These are phyloP conservation scores for Saturnispora kantuleensis DNA, from an alignment of 805 yeast genomes.

Conservation along the genomic window DNA sequence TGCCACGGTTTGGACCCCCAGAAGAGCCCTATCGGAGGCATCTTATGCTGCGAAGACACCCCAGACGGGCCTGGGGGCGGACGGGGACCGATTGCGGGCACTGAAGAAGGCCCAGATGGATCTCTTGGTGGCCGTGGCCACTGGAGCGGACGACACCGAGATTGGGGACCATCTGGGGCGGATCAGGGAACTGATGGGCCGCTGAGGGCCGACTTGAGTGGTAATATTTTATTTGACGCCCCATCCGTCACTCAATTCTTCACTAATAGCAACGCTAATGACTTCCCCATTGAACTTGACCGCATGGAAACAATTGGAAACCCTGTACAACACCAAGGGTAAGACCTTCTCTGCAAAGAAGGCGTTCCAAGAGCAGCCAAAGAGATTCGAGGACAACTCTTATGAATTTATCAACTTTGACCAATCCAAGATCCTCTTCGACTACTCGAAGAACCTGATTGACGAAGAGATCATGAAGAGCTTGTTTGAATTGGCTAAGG, in stretches of 20 bases:
- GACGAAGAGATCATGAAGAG: conserved; percentile 68
- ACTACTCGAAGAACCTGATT: conserved; percentile 89
- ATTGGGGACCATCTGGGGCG: neutral
- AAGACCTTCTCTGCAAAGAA: conserved; percentile 63
- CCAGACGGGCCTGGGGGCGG: neutral
- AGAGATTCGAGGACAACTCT: conserved; percentile 68
- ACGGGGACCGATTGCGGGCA: neutral
- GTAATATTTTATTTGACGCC: neutral
- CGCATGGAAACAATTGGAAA: conserved; percentile 75
- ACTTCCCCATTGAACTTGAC: conserved; percentile 47
- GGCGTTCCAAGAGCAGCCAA: conserved; percentile 65
- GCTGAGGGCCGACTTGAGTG: neutral
- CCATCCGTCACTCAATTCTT: neutral
- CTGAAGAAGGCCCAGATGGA: conserved; percentile 5
- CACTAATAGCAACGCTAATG: conserved; percentile 13
- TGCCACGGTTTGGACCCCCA: conserved; percentile 3
- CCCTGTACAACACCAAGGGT: conserved; percentile 59
- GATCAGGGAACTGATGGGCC: conserved; percentile 1
- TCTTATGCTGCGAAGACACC: neutral
- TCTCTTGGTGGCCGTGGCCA: conserved; percentile 5
- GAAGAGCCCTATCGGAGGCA: neutral
- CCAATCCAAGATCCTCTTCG: conserved; percentile 82
- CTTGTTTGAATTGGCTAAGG: conserved; percentile 74
- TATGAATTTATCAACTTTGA: conserved; percentile 76
- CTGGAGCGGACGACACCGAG: neutral